Evolutionary conservation across 2,329 filamentous ascomycete genomes (phyloP), one percentile per base, ranked within the genome.

Genomic region (Atkinsonella hypoxylon): DNA sequence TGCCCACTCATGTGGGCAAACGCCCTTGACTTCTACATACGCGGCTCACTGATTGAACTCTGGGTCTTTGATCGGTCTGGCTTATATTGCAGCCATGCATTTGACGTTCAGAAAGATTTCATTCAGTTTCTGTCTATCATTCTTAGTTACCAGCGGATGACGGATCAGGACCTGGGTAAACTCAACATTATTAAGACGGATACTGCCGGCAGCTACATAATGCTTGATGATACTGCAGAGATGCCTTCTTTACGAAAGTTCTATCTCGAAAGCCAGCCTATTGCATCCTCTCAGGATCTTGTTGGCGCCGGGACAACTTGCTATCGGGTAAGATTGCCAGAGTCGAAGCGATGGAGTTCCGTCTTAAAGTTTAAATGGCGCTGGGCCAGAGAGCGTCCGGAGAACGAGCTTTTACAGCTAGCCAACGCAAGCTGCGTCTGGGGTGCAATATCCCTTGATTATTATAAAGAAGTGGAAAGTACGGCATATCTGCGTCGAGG

Each of bases 61-160:
- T 68, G 62, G 64, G 57, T 64, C 40, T 68, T 69, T 57, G 66
- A 68, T 57, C 58, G 66, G 52, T 66, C 64, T 48, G 64, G 67
- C 31, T 46, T 62, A 45, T 68, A 66, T 51, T 61, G 58, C 36
- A 61, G 61, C 52, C 56, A 64, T 7, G 8, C 55, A 44, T 60
- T 67, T 42, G 55, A 68, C 56, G 42, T 65, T 47, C 57, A 44
- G 31, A 53, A 61, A 53, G 57, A 66, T 30, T 59, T 59, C 18
- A 22, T 47, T n/a, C 54, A 56, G 45, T 61, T 67, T 48, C 54
- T 66, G 20, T 57, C 57, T 26, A 49, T 62, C 40, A 50, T 65
- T 48, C 54, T 59, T 34, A 58, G 58, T 55, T 67, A 67, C 55
- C 55, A 59, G 49, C 54, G 31, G 42, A 67, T 66, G 61, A 59